Conservation (phyloP, 2,329 filamentous ascomycete genomes). For the Neoascochyta sp. region DNA sequence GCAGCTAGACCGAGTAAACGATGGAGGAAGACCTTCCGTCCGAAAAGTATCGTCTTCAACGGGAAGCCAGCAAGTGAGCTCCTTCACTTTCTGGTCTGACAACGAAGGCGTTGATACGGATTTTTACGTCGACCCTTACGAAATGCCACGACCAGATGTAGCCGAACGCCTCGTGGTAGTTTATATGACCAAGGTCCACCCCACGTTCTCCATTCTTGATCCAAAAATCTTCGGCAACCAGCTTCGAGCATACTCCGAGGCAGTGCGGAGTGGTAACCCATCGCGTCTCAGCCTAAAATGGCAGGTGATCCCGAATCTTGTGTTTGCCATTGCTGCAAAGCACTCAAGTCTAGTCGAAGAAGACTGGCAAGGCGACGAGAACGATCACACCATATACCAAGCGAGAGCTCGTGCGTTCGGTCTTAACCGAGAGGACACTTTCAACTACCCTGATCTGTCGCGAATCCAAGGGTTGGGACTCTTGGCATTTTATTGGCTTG, state of each 20-base stretch:
- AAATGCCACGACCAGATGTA: constrained; percentile 29
- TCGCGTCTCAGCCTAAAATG: constrained; percentile 26
- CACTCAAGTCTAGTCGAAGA: constrained; percentile 35
- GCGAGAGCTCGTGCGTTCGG: constrained; percentile 37
- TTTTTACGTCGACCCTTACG: constrained; percentile 28
- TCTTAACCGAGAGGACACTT: constrained; percentile 25
- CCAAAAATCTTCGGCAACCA: constrained; percentile 32
- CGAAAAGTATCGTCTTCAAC: constrained; percentile 6
- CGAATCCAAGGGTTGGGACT: constrained; percentile 41
- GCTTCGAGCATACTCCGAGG: constrained; percentile 32
- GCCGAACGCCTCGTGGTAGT: constrained; percentile 34
- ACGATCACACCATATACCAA: constrained; percentile 40
- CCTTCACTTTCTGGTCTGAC: constrained; percentile 35
- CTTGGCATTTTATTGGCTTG: constrained; percentile 41
- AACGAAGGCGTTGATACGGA: constrained; percentile 21
- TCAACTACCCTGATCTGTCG: constrained; percentile 36
- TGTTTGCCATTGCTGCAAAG: constrained; percentile 44
- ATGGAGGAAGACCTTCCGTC: constrained; percentile 3
- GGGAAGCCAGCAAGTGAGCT: constrained; percentile 27
- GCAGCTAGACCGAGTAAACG: constrained; percentile 16
- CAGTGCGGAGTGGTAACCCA: constrained; percentile 16
- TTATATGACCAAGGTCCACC: constrained; percentile 41
- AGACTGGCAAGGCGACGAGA: constrained; percentile 20
- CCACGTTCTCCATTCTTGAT: constrained; percentile 38
- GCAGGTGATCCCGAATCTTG: constrained; percentile 41